These are phyloP conservation scores for Aspergillus sparsus DNA, from an alignment of 495 filamentous ascomycete genomes.

Conservation along the genomic window DNA sequence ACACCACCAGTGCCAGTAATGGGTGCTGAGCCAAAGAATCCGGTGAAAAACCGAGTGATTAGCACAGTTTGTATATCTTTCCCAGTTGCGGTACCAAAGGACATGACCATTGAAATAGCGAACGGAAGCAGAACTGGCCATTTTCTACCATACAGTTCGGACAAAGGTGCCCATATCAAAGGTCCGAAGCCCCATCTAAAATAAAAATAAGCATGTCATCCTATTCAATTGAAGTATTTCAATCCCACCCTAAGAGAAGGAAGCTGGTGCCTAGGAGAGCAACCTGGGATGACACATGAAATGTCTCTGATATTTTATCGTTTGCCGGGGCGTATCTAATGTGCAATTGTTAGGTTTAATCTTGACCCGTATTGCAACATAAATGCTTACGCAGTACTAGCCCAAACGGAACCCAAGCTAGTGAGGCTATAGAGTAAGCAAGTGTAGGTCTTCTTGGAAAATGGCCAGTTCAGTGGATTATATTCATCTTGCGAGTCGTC, in stretches of 20 bases:
- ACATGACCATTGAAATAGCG: slow-evolving; percentile 16
- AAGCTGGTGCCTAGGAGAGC: slow-evolving; percentile 2
- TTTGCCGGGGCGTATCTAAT: slow-evolving; percentile 1
- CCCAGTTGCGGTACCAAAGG: slow-evolving; percentile 50
- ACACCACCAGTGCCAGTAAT: slow-evolving; percentile 58
- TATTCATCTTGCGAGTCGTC: background rate
- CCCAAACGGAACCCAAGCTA: slow-evolving; percentile 8
- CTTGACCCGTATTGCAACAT: background rate
- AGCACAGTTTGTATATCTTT: slow-evolving; percentile 60
- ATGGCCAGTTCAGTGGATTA: slow-evolving; percentile 7
- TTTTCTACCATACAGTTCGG: slow-evolving; percentile 18
- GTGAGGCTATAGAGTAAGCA: slow-evolving; percentile 4
- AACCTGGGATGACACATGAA: slow-evolving; percentile 5
- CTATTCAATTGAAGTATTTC: background rate
- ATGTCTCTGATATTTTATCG: slow-evolving; percentile 6
- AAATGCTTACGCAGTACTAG: slow-evolving; percentile 5
- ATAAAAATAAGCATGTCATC: background rate
- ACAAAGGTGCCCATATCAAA: slow-evolving; percentile 21
- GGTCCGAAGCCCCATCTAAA: slow-evolving; percentile 15
- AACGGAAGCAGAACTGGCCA: slow-evolving; percentile 11
- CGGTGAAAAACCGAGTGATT: slow-evolving; percentile 59
- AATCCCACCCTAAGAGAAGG: background rate
- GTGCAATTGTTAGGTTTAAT: background rate
- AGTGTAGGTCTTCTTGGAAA: slow-evolving; percentile 3
- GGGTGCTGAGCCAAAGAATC: slow-evolving; percentile 55